Percentiles rank a stretch among this genome's conserved stretches.
Evolutionary conservation across 129 eudicot species (phyloP).

Genomic region (Pseudognaphalium luteoalbum): DNA sequence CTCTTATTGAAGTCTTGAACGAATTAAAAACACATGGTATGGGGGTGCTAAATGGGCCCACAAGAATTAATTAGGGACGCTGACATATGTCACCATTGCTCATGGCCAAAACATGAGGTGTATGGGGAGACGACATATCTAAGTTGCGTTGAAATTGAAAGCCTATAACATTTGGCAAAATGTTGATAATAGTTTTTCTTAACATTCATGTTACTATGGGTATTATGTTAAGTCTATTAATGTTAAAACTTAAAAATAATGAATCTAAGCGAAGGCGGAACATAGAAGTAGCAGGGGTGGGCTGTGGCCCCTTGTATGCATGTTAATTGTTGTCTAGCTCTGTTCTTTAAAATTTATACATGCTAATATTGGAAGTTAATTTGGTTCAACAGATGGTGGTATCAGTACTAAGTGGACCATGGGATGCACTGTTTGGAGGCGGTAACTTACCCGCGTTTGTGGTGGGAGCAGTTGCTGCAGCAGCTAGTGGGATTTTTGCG

Average conservation of each 20-base stretch:
- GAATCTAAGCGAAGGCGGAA: background rate
- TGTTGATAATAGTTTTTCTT: background rate
- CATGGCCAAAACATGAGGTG: slow-evolving; percentile 18
- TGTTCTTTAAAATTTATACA: too few relatives aligned
- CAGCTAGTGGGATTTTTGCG: slow-evolving; percentile 51
- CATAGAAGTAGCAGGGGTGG: background rate
- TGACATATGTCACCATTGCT: slow-evolving; percentile 24
- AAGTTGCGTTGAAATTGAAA: background rate
- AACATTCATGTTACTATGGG: background rate
- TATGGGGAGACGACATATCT: slow-evolving; percentile 1
- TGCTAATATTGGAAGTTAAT: background rate
- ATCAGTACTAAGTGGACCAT: slow-evolving; percentile 67
- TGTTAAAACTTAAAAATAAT: too few relatives aligned
- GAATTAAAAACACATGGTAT: slow-evolving; percentile 25
- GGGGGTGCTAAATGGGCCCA: slow-evolving; percentile 26
- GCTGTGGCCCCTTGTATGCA: background rate
- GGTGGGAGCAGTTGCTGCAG: slow-evolving; percentile 66
- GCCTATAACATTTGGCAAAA: background rate
- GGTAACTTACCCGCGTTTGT: slow-evolving; percentile 77
- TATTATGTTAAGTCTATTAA: too few relatives aligned
- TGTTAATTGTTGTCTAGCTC: too few relatives aligned
- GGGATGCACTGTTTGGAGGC: slow-evolving; percentile 68
- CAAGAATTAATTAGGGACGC: slow-evolving; percentile 29
- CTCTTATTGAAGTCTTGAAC: slow-evolving; percentile 23
- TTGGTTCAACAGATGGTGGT: slow-evolving; percentile 56